phyloP scores from a whole-genome alignment of 176 grass and related monocot species.

The Calamus simplicifolius region DNA sequence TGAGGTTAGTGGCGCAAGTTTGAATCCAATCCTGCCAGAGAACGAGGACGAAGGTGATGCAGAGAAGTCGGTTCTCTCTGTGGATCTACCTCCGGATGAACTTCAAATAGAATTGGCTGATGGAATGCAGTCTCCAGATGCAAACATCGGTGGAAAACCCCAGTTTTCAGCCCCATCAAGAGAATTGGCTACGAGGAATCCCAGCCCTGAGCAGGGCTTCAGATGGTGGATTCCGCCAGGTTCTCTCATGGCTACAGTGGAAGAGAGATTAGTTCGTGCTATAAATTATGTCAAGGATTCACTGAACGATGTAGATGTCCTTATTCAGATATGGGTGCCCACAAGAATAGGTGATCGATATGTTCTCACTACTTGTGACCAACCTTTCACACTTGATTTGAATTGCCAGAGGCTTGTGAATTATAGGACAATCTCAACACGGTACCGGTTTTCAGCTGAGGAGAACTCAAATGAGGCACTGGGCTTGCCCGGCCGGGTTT shows the following conservation, averaged over 20 bases:
- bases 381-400: constrained; percentile 65
- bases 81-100: constrained; percentile 1
- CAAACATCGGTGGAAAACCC: not conserved
- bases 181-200: not conserved
- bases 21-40: not conserved
- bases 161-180: no score
- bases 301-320: constrained; percentile 35
- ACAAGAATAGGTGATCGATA: constrained; percentile 51
- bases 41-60: constrained; percentile 8
- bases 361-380: constrained; percentile 80
- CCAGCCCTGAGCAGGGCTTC: not conserved
- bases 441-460: constrained; percentile 83
- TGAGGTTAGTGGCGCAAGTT: not conserved
- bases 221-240: constrained; percentile 21
- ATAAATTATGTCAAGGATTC: constrained; percentile 56
- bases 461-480: constrained; percentile 32
- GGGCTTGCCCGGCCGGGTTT: constrained; percentile 82
- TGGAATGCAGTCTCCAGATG: not conserved
- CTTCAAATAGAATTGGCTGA: not conserved
- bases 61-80: constrained; percentile 22
- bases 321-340: constrained; percentile 84
- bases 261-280: constrained; percentile 51
- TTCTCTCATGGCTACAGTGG: constrained; percentile 17
- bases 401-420: constrained; percentile 38
- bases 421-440: constrained; percentile 55